These are phyloP conservation scores for Azolla pinnata DNA, from an alignment of 75 land plant species.

Conservation along the genomic window DNA sequence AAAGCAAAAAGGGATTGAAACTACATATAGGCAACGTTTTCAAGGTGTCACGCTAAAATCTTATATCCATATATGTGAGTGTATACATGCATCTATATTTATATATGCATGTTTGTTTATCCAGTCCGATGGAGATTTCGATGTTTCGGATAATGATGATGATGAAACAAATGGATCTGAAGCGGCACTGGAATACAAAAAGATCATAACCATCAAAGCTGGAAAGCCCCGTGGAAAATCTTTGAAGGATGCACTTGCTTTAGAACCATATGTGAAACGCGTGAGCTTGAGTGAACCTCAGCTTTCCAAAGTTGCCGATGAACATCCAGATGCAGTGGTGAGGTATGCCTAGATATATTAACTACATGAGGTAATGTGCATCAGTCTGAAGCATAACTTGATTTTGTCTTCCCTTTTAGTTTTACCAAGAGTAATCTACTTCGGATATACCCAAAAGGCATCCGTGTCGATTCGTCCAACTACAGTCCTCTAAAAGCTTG, in stretches of 20 bases:
- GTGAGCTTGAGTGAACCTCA: conserved; percentile 61
- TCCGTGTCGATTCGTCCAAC: conserved; percentile 60
- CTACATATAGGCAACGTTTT: too few relatives aligned
- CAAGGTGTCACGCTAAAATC: too few relatives aligned
- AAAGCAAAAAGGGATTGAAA: too few relatives aligned
- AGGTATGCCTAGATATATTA: conserved; percentile 18
- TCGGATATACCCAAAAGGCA: conserved; percentile 56
- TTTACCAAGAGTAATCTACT: conserved; percentile 52
- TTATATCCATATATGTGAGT: too few relatives aligned
- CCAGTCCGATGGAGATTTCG: too few relatives aligned
- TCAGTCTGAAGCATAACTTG: neutral
- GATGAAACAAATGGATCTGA: conserved; percentile 18
- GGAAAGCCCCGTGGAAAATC: conserved; percentile 40
- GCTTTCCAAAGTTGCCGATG: conserved; percentile 34
- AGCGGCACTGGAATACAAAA: conserved; percentile 39
- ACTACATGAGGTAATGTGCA: neutral
- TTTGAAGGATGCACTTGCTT: conserved; percentile 23
- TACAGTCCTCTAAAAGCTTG: conserved; percentile 55
- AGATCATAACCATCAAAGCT: conserved; percentile 57
- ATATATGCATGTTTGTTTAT: too few relatives aligned
- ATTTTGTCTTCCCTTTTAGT: conserved; percentile 19
- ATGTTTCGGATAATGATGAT: conserved; percentile 22
- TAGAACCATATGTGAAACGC: conserved; percentile 38
- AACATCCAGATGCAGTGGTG: conserved; percentile 28
- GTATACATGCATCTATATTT: too few relatives aligned